A percentile compares a stretch with the other conserved stretches of the same genome.
phyloP scores from a whole-genome alignment of 305 asterid genomes.

The Ajuga reptans region DNA sequence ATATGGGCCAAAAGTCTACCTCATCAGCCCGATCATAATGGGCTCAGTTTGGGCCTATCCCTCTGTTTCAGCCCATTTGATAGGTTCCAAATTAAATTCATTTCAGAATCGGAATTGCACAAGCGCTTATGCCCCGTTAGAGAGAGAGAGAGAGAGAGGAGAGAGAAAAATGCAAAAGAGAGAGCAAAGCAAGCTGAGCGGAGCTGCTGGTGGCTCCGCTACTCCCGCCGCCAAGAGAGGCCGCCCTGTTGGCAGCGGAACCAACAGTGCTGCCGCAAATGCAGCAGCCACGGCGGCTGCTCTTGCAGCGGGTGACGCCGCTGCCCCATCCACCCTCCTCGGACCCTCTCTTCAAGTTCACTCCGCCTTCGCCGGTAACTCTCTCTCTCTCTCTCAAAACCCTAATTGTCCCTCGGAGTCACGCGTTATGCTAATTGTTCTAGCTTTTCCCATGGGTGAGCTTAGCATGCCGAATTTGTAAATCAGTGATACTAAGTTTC shows the following conservation, averaged over 20 bases:
- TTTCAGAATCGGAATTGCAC: not conserved
- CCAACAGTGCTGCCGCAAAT: slow-evolving; percentile 35
- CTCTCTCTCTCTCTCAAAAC: slow-evolving; percentile 19
- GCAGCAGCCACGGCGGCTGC: slow-evolving; percentile 42
- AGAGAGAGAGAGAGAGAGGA: too few species aligned
- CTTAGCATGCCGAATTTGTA: not conserved
- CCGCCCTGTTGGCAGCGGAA: slow-evolving; percentile 78
- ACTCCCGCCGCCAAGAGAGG: slow-evolving; percentile 80
- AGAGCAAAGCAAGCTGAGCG: slow-evolving; percentile 62
- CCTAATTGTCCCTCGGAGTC: slow-evolving; percentile 18
- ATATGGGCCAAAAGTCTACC: not conserved
- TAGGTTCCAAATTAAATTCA: not conserved
- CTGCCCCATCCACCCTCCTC: slow-evolving; percentile 65
- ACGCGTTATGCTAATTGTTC: not conserved
- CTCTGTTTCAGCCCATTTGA: not conserved
- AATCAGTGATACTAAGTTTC: too few species aligned
- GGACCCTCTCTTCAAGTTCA: slow-evolving; percentile 90
- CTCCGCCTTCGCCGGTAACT: slow-evolving; percentile 81
- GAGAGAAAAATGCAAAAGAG: slow-evolving; percentile 69
- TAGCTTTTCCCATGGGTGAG: not conserved
- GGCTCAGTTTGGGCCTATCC: not conserved
- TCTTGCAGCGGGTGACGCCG: slow-evolving; percentile 45
- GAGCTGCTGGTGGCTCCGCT: slow-evolving; percentile 60
- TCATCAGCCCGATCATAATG: not conserved
- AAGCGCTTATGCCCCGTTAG: not conserved